Conservation (phyloP, 2,329 filamentous ascomycete genomes). For the Aspergillus ustus region DNA sequence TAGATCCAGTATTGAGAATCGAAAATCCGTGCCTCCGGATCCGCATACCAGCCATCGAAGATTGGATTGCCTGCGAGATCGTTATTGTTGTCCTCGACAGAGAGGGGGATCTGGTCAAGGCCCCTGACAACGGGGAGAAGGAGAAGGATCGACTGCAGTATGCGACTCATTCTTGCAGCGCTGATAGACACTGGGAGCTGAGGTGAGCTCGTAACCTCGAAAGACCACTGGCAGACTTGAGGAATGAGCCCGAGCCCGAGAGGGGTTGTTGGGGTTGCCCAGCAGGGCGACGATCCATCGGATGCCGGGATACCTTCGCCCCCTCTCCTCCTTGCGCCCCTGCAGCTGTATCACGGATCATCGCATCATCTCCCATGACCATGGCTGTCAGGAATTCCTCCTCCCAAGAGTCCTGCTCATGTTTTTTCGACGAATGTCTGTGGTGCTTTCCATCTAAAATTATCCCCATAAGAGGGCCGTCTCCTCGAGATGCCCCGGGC, state of each 20-base stretch:
- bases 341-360: neutral
- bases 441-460: slow-evolving; percentile 1
- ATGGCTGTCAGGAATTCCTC: neutral
- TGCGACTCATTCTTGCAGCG: neutral
- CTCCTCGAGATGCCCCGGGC: neutral
- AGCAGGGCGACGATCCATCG: neutral
- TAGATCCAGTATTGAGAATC: slow-evolving; percentile 54
- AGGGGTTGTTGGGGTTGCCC: neutral
- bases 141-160: slow-evolving; percentile 5
- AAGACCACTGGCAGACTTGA: neutral
- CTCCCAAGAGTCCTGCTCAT: neutral
- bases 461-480: neutral
- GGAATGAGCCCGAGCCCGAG: neutral
- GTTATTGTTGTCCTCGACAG: neutral
- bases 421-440: neutral
- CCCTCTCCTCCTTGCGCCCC: neutral
- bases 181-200: neutral
- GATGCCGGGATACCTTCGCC: neutral
- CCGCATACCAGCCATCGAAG: slow-evolving; percentile 56
- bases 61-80: slow-evolving; percentile 48
- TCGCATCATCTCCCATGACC: neutral
- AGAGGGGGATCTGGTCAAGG: slow-evolving; percentile 7
- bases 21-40: slow-evolving; percentile 56
- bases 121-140: slow-evolving; percentile 2
- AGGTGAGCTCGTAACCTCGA: neutral